Evolutionary conservation across 768 basidiomycete genomes (phyloP), one percentile per base, ranked within the genome.

Genomic region (Suillus subaureus): DNA sequence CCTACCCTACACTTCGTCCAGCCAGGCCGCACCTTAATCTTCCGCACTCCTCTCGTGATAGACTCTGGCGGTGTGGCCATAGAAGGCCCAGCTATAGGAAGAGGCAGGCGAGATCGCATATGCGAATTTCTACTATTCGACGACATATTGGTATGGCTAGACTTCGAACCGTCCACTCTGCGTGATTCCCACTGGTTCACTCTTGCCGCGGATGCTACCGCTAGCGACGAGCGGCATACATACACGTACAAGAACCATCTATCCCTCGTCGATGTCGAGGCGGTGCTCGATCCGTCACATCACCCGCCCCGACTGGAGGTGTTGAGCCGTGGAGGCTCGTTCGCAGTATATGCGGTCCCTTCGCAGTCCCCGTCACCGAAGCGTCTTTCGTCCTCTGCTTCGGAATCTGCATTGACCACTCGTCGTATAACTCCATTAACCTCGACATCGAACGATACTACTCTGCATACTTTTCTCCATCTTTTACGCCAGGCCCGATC

Each of bases 21-120:
- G 0, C 95, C 96, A 0, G 94, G 95, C 1, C 88, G 95, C n/a
- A 84, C 81, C 0, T 84, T 96, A 51, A 75, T 97, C 54, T 60
- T 60, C 40, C 40, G 40, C 26, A 11, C 58, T 6, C 58, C 58
- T 60, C 16, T 60, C 26, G 40, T 31, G 40, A 60, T 60, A 60
- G 26, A 60, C 26, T 60, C 40, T 21, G 58, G 58, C 11, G 58
- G 58, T 42, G 57, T 39, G 40, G 39, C 57, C 23, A 37, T 57
- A 57, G 35, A 57, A 57, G 56, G 56, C 7, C 57, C 57, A 58
- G 39, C 26, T 3, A 39, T 58, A 37, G 16, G 37, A 11, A 58
- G 57, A 26, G 57, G 57, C 23, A 58, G 57, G 15, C 15, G 57
- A 26, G 57, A 58, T 26, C 57, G 37, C 8, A 58, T 58, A 58